Evolutionary conservation across 768 basidiomycete genomes (phyloP).

Genomic region (Boletus barrowsii): DNA sequence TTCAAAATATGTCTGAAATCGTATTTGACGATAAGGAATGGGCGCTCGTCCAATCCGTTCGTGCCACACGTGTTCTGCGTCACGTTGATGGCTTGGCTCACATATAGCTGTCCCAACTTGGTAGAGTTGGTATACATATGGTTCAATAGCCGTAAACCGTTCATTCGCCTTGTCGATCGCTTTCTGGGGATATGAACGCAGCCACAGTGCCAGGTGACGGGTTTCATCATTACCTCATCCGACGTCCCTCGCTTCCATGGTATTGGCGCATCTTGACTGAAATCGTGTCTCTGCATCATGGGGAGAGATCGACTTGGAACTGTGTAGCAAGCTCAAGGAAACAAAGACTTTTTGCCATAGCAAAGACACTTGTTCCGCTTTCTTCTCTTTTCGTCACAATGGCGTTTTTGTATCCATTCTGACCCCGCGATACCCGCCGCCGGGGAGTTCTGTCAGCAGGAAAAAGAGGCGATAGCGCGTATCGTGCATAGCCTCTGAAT

Average conservation of each 20-base stretch:
- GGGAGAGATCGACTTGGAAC: too few relatives aligned
- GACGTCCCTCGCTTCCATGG: conserved; percentile 23
- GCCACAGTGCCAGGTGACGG: conserved; percentile 10
- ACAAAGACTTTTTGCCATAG: not conserved
- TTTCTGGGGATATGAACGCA: conserved; percentile 19
- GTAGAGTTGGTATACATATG: not conserved
- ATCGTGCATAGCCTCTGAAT: conserved; percentile 11
- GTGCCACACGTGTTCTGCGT: conserved; percentile 18
- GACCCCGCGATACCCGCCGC: not conserved
- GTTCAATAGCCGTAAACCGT: conserved; percentile 2
- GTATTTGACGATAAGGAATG: conserved; percentile 29
- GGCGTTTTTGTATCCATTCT: not conserved
- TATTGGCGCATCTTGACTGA: conserved; percentile 9
- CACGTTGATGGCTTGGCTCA: conserved; percentile 9
- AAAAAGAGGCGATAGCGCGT: conserved; percentile 20
- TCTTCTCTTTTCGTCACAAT: not conserved
- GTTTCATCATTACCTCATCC: conserved; percentile 33
- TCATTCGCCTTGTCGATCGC: conserved; percentile 17
- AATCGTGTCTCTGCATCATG: too few relatives aligned
- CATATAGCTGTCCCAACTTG: not conserved
- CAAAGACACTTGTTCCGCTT: not conserved
- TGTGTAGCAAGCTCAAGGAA: not conserved
- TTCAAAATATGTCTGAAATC: conserved; percentile 1
- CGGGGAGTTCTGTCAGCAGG: not conserved
- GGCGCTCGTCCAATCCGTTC: conserved; percentile 6